Evolutionary conservation across 345 rosid species (phyloP).

Genomic region (Erysimum cheiranthoides): DNA sequence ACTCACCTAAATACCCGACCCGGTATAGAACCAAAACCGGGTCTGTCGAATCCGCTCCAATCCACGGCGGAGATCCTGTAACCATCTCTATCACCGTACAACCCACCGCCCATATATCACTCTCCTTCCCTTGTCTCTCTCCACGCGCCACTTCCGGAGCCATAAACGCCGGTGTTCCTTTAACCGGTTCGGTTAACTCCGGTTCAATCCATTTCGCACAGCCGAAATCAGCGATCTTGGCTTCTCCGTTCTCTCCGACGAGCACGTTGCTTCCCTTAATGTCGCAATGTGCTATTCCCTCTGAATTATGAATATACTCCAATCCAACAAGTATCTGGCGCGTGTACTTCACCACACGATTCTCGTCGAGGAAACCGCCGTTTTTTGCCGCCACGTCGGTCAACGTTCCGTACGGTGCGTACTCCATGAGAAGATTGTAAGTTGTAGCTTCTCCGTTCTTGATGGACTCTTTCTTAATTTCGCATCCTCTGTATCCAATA

Average conservation of each 20-base stretch:
- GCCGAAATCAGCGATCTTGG: constrained; percentile 76
- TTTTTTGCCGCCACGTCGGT: constrained; percentile 43
- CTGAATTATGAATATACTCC: constrained; percentile 58
- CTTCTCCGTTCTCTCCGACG: constrained; percentile 56
- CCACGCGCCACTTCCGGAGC: constrained; percentile 91
- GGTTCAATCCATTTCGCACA: constrained; percentile 58
- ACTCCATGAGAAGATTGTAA: constrained; percentile 76
- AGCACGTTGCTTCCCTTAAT: constrained; percentile 72
- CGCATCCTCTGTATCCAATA: constrained; percentile 66
- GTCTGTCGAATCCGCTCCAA: constrained; percentile 31
- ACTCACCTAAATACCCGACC: constrained; percentile 54
- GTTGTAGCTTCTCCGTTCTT: constrained; percentile 33
- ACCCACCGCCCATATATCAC: constrained; percentile 80
- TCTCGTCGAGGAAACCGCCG: constrained; percentile 56
- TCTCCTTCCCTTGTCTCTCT: constrained; percentile 63
- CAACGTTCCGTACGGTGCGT: constrained; percentile 62
- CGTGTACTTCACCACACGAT: constrained; percentile 51
- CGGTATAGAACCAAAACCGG: constrained; percentile 55
- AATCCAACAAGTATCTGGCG: constrained; percentile 64
- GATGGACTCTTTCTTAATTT: constrained; percentile 49
- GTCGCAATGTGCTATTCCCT: constrained; percentile 75
- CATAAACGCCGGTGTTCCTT: constrained; percentile 80
- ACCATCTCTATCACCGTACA: constrained; percentile 87
- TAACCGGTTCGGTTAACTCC: constrained; percentile 41
- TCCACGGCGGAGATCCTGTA: constrained; percentile 62